These are phyloP conservation scores for Allomyces macrogynus DNA, from an alignment of 192 early-diverging fungal species.

Conservation along the genomic window DNA sequence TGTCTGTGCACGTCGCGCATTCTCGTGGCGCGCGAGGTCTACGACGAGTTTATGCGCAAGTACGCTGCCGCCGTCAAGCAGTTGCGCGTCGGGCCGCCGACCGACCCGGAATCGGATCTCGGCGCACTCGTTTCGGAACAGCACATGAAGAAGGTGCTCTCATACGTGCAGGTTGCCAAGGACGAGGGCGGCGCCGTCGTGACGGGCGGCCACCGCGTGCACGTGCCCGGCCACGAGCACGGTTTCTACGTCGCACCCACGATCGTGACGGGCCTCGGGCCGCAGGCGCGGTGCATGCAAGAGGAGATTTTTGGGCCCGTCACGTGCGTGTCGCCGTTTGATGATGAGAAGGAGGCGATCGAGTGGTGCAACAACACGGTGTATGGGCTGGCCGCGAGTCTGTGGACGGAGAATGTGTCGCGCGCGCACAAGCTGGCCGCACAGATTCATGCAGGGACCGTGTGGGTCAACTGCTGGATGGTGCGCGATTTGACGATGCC, in stretches of 20 bases:
- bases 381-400: constrained; percentile 54
- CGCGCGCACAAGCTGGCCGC: constrained; percentile 34
- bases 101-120: constrained; percentile 32
- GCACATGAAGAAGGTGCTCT: constrained; percentile 47
- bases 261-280: constrained; percentile 35
- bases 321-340: constrained; percentile 50
- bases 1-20: constrained; percentile 62
- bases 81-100: constrained; percentile 49
- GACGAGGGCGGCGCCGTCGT: constrained; percentile 14
- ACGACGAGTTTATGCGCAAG: constrained; percentile 37
- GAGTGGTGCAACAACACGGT: constrained; percentile 43
- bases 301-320: constrained; percentile 86
- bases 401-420: constrained; percentile 46
- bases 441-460: constrained; percentile 41
- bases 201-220: constrained; percentile 7
- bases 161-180: constrained; percentile 40
- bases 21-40: constrained; percentile 47
- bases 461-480: constrained; percentile 68
- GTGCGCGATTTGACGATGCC: constrained; percentile 51
- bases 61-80: constrained; percentile 27
- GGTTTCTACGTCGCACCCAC: constrained; percentile 67
- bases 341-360: constrained; percentile 48
- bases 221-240: constrained; percentile 13
- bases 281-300: constrained; percentile 21
- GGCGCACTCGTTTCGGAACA: constrained; percentile 51